Evolutionary conservation across 2,329 filamentous ascomycete species (phyloP), one percentile per base, ranked within the genome.

Genomic region (Pseudogymnoascus sp.): DNA sequence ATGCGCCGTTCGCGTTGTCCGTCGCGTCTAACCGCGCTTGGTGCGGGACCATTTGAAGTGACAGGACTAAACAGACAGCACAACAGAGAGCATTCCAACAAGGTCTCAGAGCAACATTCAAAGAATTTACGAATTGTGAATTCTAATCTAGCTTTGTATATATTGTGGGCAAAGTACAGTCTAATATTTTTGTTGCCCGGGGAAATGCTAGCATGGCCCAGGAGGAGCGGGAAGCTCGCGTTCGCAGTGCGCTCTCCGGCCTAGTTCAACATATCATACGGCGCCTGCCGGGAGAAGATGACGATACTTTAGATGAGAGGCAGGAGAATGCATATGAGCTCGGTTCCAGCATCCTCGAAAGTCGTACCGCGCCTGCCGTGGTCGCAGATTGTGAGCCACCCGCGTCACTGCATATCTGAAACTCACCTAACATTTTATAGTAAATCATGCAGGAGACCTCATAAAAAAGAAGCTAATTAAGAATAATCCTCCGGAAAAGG

Each of bases 401-500:
- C 32, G 54, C 6, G 18, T 25, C 18, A 14, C 20, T 54, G 58
- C 18, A 28, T 57, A 28, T 61, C 9, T 41, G 25, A 37, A 37
- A 32, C 35, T 54, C 35, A 16, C 20, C 54, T 58, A 58, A 58
- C 18, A n/a, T 62, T 12, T 22, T 57, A 14, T 82, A 30, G 87
- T 96, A 65, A 93, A 96, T 72, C 92, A 97, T 79, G 91, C 92
- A 60, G 90, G 90, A 30, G 91, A 97, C 72, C 77, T 96, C 68
- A 97, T 99, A 74, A 94, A 93, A 77, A 85, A 90, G 71, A 90
- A 89, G 75, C 79, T 99, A 65, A 84, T 95, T 62, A 85, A 89
- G 68, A 88, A 87, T 67, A 90, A 91, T 70, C 83, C 83, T 50
- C 89, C 79, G 20, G 85, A 84, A 68, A 83, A 92, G 74, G 91